These are phyloP conservation scores for Cyphellophora attinorum DNA, from an alignment of 2,329 filamentous ascomycete genomes.

Conservation along the genomic window DNA sequence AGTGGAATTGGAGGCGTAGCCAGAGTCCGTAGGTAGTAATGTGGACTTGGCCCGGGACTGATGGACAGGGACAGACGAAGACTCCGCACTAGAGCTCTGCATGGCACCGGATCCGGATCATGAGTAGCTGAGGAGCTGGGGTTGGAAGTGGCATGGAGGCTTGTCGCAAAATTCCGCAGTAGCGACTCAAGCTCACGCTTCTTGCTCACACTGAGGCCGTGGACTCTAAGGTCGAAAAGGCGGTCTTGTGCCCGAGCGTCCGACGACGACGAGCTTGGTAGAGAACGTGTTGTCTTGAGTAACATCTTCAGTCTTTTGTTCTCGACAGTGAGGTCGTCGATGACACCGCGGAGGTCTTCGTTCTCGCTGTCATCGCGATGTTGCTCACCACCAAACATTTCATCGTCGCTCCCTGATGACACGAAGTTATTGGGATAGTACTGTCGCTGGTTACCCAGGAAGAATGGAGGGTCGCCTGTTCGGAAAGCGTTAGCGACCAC, in stretches of 20 bases:
- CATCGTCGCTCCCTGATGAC: conserved; percentile 12
- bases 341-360: conserved; percentile 71
- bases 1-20: conserved; percentile 31
- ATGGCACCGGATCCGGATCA: too few species aligned
- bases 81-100: neutral
- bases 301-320: conserved; percentile 70
- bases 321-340: conserved; percentile 77
- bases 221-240: conserved; percentile 73
- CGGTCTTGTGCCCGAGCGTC: conserved; percentile 63
- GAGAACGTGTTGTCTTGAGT: conserved; percentile 47
- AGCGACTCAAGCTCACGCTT: conserved; percentile 68
- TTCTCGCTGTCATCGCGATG: conserved; percentile 45
- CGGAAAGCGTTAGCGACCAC: neutral
- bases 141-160: conserved; percentile 11
- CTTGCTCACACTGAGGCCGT: conserved; percentile 61
- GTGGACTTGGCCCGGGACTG: too few species aligned
- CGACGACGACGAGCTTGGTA: conserved; percentile 37
- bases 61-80: too few species aligned
- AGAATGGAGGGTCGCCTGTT: conserved; percentile 25
- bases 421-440: conserved; percentile 9
- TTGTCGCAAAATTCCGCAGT: conserved; percentile 51
- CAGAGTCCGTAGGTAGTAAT: conserved; percentile 21
- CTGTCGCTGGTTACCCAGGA: conserved; percentile 18
- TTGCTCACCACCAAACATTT: conserved; percentile 19
- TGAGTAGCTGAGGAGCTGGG: conserved; percentile 8